Base-by-base conservation (phyloP, 2,329 filamentous ascomycete genomes). In the Lasiodiplodia gonubiensis region DNA sequence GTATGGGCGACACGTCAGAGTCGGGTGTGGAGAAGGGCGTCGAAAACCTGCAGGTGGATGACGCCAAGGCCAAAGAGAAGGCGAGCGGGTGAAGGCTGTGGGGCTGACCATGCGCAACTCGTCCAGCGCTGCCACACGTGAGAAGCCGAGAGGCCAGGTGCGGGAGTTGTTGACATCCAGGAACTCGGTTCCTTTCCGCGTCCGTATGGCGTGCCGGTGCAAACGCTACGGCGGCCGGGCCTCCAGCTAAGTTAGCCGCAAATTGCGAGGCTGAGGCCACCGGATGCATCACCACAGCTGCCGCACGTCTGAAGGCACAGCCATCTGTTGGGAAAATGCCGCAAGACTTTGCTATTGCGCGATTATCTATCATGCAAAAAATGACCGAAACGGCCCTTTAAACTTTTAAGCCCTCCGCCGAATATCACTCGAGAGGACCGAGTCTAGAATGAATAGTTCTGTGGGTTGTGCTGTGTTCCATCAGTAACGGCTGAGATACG, bases 21-120 rank as follows among this genome's bases (percentile, higher is more conserved):
- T 49, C 70, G 55, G 71, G 64, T 25, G 73, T 78, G 37, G 76
- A 79, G 65, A 73, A 70, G 52, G 73, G 76, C 67, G 74, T 78
- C 71, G 77, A 74, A 67, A 71, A 71, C 8, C 68, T 79, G 70
- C 69, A 72, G 25, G 35, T 65, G 25, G 54, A 60, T 42, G 59
- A 67, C 30, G 35, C 39, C 4, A 67, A 67, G 49, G 49, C 64
- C 46, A 61, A 63, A 33, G 67, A 67, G 46, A 67, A 49, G 46
- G 64, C 53, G 35, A 57, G 52, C 18, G 52, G 64, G 12, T 57
- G 59, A 63, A 27, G 21, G 25, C 46, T 33, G 42, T 48, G 39
- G 57, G 57, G 33, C 57, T 61, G 57, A 33, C 39, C 57, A 49
- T n/a, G 27, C 11, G 16, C n/a, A 63, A 27, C 37, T 60, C 39